These are phyloP conservation scores for Hanseniaspora opuntiae DNA, from an alignment of 805 yeast genomes.

Conservation along the genomic window DNA sequence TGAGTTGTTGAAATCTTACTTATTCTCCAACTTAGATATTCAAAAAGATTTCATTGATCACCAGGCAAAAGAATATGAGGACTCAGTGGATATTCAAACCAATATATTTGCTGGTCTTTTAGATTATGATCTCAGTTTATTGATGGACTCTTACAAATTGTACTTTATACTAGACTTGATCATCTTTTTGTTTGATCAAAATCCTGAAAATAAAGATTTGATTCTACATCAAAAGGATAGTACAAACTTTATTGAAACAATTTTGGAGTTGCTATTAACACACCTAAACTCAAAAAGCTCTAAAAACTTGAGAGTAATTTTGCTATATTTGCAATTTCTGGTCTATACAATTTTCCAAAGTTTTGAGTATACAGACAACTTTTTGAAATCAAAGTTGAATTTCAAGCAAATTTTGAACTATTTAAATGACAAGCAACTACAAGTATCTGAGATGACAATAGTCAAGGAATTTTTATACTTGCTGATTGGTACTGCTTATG, in stretches of 20 bases:
- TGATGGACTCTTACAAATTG: slow-evolving; percentile 69
- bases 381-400: slow-evolving; percentile 54
- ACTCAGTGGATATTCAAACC: slow-evolving; percentile 4
- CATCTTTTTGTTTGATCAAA: slow-evolving; percentile 37
- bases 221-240: slow-evolving; percentile 47
- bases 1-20: slow-evolving; percentile 51
- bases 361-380: slow-evolving; percentile 57
- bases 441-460: slow-evolving; percentile 34
- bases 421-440: slow-evolving; percentile 35
- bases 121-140: slow-evolving; percentile 59
- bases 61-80: slow-evolving; percentile 39
- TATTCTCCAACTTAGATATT: slow-evolving; percentile 48
- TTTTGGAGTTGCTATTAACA: slow-evolving; percentile 59
- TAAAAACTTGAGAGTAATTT: slow-evolving; percentile 59
- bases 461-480: slow-evolving; percentile 63
- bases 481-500: slow-evolving; percentile 65
- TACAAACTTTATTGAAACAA: slow-evolving; percentile 56
- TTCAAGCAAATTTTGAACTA: slow-evolving; percentile 56
- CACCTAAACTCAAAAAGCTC: slow-evolving; percentile 33
- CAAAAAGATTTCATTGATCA: slow-evolving; percentile 50
- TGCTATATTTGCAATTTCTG: slow-evolving; percentile 65
- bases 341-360: slow-evolving; percentile 71
- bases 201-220: slow-evolving; percentile 37
- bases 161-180: slow-evolving; percentile 73
- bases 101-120: slow-evolving; percentile 60